phyloP scores from a whole-genome alignment of 2,329 filamentous ascomycete species.

The Scortechinia acanthostroma region DNA sequence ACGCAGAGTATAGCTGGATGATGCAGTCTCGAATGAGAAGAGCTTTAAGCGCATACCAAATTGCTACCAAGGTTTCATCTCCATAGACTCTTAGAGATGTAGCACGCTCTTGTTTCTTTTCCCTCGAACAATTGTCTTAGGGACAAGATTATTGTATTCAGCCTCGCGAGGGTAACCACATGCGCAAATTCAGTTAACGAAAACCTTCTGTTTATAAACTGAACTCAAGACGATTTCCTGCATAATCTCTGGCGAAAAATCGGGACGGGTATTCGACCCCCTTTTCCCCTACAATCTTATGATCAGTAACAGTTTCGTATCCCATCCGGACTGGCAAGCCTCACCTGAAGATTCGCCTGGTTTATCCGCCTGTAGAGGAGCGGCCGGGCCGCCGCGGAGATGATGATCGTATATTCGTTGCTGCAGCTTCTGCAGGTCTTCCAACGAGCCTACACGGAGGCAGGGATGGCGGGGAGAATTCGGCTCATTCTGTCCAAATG shows the following conservation, averaged over 20 bases:
- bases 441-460: slow-evolving; percentile 38
- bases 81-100: no score
- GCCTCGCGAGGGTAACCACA: no score
- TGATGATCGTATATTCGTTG: slow-evolving; percentile 41
- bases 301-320: slow-evolving; percentile 4
- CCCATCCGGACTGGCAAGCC: slow-evolving; percentile 5
- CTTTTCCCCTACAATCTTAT: slow-evolving; percentile 27
- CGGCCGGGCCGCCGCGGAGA: slow-evolving; percentile 33
- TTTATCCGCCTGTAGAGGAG: slow-evolving; percentile 43
- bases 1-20: no score
- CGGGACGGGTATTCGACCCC: slow-evolving; percentile 51
- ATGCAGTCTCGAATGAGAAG: no score
- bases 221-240: slow-evolving; percentile 45
- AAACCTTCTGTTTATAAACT: no score
- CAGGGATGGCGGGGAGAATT: slow-evolving; percentile 46
- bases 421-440: slow-evolving; percentile 37
- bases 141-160: no score
- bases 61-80: no score
- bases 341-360: slow-evolving; percentile 38
- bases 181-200: no score
- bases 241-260: slow-evolving; percentile 55
- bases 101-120: no score
- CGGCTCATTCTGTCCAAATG: slow-evolving; percentile 31
- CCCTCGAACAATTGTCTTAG: no score
- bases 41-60: no score